Evolutionary conservation across 2,329 filamentous ascomycete species (phyloP).

Genomic region (Geoglossum cookeanum): DNA sequence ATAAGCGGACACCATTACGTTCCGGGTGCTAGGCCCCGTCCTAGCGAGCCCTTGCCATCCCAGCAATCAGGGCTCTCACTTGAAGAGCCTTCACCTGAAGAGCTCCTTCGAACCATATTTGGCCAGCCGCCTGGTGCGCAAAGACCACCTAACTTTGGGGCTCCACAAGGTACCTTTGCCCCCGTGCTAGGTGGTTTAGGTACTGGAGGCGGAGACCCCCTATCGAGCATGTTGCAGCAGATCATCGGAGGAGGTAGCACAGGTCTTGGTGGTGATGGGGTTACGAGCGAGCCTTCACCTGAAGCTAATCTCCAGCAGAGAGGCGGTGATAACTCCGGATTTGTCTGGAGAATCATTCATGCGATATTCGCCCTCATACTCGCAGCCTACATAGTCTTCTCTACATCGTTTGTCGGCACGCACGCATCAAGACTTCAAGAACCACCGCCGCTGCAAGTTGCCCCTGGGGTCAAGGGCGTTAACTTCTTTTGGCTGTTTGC

Average conservation of each 20-base stretch:
- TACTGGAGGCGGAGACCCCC: slow-evolving; percentile 34
- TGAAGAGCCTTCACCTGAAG: not conserved
- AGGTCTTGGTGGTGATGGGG: slow-evolving; percentile 23
- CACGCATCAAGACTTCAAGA: not conserved
- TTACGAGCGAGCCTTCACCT: not conserved
- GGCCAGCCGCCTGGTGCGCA: not conserved
- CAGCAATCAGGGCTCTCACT: not conserved
- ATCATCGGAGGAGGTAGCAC: slow-evolving; percentile 35
- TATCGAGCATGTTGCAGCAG: slow-evolving; percentile 59
- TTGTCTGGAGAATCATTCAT: slow-evolving; percentile 55
- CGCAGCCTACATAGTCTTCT: slow-evolving; percentile 49
- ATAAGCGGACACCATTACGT: slow-evolving; percentile 29
- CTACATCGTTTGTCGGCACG: slow-evolving; percentile 49
- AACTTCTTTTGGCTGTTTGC: slow-evolving; percentile 5
- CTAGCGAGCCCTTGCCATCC: not conserved
- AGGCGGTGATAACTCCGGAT: slow-evolving; percentile 25
- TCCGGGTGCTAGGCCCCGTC: slow-evolving; percentile 12
- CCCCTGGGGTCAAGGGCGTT: not conserved
- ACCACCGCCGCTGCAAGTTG: not conserved
- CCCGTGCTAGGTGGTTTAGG: not conserved
- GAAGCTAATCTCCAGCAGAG: slow-evolving; percentile 17
- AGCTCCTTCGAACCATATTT: slow-evolving; percentile 1
- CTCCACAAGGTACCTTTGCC: not conserved
- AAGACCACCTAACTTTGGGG: not conserved
- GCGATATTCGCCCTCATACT: slow-evolving; percentile 50